Evolutionary conservation across 768 basidiomycete genomes (phyloP).

Genomic region (Tulasnella sp.): DNA sequence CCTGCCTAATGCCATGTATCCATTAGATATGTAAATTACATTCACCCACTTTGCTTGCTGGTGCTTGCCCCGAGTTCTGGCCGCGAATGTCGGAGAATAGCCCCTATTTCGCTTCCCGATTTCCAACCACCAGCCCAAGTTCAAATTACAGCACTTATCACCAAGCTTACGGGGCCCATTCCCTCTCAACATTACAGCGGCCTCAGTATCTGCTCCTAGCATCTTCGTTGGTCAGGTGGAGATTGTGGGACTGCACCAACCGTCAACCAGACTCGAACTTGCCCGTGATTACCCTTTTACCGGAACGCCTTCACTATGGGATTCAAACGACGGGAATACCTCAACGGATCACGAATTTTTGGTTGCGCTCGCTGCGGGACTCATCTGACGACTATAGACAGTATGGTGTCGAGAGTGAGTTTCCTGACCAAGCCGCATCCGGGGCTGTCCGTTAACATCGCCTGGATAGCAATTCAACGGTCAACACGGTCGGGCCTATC

Average conservation of each 20-base stretch:
- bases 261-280: background rate
- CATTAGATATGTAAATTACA: conserved; percentile 1
- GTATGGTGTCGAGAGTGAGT: conserved; percentile 83
- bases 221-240: background rate
- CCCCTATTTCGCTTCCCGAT: conserved; percentile 16
- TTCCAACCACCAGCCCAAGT: conserved; percentile 16
- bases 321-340: conserved; percentile 84
- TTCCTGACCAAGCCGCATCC: background rate
- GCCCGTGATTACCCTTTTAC: background rate
- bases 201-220: background rate
- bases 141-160: background rate
- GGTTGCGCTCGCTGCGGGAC: conserved; percentile 84
- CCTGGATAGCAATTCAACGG: conserved; percentile 83
- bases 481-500: conserved; percentile 91
- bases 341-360: conserved; percentile 78
- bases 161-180: background rate
- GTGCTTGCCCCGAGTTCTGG: background rate
- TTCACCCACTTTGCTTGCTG: background rate
- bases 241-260: background rate
- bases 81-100: conserved; percentile 9
- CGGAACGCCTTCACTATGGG: conserved; percentile 54
- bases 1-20: background rate
- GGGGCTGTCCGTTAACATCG: background rate
- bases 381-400: conserved; percentile 85
- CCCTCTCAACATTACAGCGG: background rate